Percentiles rank a stretch among this genome's conserved stretches.
These are phyloP conservation scores for Melanopsichium pennsylvanicum DNA, from an alignment of 1,284 basidiomycete species.

Conservation along the genomic window DNA sequence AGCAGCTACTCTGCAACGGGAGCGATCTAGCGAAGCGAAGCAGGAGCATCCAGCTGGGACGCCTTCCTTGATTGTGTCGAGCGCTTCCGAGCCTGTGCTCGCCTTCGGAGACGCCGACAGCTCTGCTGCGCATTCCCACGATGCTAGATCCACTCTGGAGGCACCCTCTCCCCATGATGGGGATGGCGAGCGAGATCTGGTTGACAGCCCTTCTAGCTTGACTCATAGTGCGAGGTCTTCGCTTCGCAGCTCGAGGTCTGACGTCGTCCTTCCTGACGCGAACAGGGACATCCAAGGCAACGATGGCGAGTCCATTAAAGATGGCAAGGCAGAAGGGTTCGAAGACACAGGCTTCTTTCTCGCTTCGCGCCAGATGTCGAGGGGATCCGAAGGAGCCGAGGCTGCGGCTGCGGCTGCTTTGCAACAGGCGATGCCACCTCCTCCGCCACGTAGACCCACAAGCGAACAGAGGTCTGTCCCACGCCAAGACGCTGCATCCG, in stretches of 20 bases:
- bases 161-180: background rate
- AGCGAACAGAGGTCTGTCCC: conserved; percentile 4
- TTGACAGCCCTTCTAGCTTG: conserved; percentile 37
- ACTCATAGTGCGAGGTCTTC: conserved; percentile 25
- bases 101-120: background rate
- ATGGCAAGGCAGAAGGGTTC: background rate
- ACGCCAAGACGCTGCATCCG: conserved; percentile 29
- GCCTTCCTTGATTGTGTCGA: conserved; percentile 31
- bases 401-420: background rate
- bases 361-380: conserved; percentile 5
- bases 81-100: conserved; percentile 28
- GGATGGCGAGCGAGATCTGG: conserved; percentile 18
- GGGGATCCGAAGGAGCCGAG: background rate
- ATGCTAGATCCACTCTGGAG: background rate
- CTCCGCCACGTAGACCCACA: conserved; percentile 25
- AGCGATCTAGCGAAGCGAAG: conserved; percentile 3
- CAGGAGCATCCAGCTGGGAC: background rate
- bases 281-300: background rate
- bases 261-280: conserved; percentile 1
- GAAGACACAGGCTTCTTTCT: background rate
- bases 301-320: background rate
- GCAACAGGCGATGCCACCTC: conserved; percentile 15
- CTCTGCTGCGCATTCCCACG: background rate
- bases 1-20: background rate
- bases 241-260: conserved; percentile 20